Evolutionary conservation across 176 grass and related monocot species (phyloP), one percentile per base, ranked within the genome.

Genomic region (Carex scoparia): DNA sequence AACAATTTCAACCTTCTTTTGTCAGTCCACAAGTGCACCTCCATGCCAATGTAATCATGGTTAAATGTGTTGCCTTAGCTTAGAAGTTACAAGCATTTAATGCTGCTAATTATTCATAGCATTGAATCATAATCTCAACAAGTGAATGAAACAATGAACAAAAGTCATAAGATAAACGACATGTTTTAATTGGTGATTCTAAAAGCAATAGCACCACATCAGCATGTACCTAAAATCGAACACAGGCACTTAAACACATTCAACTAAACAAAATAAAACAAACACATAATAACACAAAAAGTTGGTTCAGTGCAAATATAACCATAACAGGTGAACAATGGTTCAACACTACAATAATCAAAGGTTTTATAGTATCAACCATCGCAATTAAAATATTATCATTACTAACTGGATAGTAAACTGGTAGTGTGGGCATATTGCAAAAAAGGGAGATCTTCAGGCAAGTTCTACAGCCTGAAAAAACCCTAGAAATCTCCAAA

Each of bases 401-500:
- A 65, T 83, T 18, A 83, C 7, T 48, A 48, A 8, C 61, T 31
- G n/a, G 58, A 83, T 46, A 33, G 27, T 49, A 68, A 65, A 64
- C 79, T 81, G 30, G 38, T 18, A 31, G 40, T 3, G 37, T 16
- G 46, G 53, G 62, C 62, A 62, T 83, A 68, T 83, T 48, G 11
- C 62, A 83, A 83, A 82, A 37, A 68, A 46, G 38, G 80, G 68
- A 62, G 68, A 49, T 14, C 55, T 30, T 66, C 16, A 54, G 80
- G 80, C 80, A 83, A 65, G 61, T 46, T 65, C 63, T 83, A 28
- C 11, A 83, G 62, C 80, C 38, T 49, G 80, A 62, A 67, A 83
- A 83, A 83, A 83, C 61, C 80, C 62, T 83, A 83, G n/a, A 31
- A 61, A 83, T 48, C 80, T 83, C 80, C 61, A 67, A 35, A 62